Conservation (phyloP, 1,284 basidiomycete species). For the Ganoderma leucocontextum region DNA sequence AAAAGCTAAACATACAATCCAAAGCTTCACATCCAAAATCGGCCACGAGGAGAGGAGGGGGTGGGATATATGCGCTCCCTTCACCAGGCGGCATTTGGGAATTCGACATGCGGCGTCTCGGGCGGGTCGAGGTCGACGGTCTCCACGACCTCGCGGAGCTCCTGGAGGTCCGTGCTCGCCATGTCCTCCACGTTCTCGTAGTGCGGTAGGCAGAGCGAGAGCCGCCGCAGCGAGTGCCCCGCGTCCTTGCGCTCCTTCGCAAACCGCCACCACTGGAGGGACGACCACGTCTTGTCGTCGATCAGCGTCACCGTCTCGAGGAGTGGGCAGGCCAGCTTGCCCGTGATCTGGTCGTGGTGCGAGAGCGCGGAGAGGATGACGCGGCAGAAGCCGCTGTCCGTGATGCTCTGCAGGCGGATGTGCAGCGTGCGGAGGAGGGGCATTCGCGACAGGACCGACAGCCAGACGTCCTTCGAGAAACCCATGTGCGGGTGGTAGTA, state of each 20-base stretch:
- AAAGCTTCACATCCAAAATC: neutral
- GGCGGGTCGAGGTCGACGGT: slow-evolving; percentile 41
- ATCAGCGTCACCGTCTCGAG: slow-evolving; percentile 39
- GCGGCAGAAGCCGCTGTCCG: slow-evolving; percentile 42
- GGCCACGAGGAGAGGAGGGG: neutral
- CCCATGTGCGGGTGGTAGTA: slow-evolving; percentile 38
- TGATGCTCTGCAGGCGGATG: slow-evolving; percentile 38
- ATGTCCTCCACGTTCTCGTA: slow-evolving; percentile 44
- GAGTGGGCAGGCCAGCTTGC: slow-evolving; percentile 36
- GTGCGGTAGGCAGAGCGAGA: slow-evolving; percentile 41
- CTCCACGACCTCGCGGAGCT: slow-evolving; percentile 38
- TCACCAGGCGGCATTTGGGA: slow-evolving; percentile 33
- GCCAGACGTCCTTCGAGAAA: slow-evolving; percentile 39
- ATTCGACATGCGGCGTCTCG: slow-evolving; percentile 32
- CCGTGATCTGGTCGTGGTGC: slow-evolving; percentile 33
- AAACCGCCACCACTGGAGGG: slow-evolving; percentile 41
- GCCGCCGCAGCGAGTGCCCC: slow-evolving; percentile 37
- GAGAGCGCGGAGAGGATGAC: slow-evolving; percentile 40
- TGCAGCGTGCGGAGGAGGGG: slow-evolving; percentile 39
- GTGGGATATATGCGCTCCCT: neutral
- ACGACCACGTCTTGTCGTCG: slow-evolving; percentile 44
- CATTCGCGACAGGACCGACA: slow-evolving; percentile 39
- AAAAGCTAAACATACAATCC: slow-evolving; percentile 11
- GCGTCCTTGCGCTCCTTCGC: slow-evolving; percentile 35
- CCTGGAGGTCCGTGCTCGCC: slow-evolving; percentile 41